Evolutionary conservation across 2,329 filamentous ascomycete genomes (phyloP).

Genomic region (Chaetothyriales sp.): DNA sequence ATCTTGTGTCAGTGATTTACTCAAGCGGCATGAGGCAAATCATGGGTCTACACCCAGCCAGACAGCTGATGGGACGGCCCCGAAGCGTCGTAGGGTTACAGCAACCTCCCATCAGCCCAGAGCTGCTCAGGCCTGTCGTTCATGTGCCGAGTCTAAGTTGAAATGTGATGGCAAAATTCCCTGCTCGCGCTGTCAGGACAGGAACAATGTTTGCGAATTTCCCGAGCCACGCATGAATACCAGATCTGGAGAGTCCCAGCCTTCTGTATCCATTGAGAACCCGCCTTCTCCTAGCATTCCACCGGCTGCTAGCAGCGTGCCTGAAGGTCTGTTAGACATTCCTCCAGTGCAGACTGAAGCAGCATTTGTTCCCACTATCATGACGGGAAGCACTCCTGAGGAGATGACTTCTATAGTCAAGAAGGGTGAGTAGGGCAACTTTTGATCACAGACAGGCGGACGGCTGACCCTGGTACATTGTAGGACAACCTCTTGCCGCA

Average conservation of each 20-base stretch:
- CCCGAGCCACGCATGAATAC: neutral
- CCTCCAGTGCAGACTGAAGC: neutral
- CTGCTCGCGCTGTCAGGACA: conserved; percentile 5
- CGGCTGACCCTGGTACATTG: no score
- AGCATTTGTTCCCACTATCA: neutral
- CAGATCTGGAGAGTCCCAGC: neutral
- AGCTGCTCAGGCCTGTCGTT: conserved; percentile 3
- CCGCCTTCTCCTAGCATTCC: neutral
- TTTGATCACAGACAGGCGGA: neutral
- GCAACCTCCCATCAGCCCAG: neutral
- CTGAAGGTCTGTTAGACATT: neutral
- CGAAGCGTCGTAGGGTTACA: neutral
- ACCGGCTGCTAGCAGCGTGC: neutral
- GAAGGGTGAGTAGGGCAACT: neutral
- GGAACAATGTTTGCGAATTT: conserved; percentile 2
- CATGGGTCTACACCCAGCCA: neutral
- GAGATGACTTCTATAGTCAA: neutral
- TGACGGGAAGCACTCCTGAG: neutral
- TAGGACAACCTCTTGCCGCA: neutral
- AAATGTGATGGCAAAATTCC: conserved; percentile 2
- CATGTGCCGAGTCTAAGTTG: conserved; percentile 7
- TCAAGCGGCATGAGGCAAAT: conserved; percentile 5
- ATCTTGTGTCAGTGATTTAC: conserved; percentile 3
- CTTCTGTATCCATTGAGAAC: neutral
- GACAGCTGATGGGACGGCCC: neutral